Evolutionary conservation across 768 basidiomycete genomes (phyloP), one percentile per base, ranked within the genome.

Genomic region (Hypsizygus marmoreus): DNA sequence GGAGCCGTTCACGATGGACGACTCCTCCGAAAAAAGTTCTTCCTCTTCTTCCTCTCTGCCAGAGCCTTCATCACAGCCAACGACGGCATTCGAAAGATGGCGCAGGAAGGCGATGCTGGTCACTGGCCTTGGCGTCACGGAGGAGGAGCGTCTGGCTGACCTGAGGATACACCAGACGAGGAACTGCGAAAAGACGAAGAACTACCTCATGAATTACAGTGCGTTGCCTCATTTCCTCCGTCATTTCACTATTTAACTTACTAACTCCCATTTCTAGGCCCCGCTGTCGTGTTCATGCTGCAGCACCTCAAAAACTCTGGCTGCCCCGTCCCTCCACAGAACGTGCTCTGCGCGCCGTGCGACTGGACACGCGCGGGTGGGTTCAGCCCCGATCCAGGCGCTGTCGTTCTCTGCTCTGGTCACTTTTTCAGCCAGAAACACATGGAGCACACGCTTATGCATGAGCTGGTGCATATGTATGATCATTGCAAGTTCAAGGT

Each of bases 401-500:
- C 86, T 3, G 81, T 97, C 19, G 66, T 92, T 6, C 71, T 99
- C 2, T 99, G 95, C 61, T 83, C 93, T 50, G 88, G 92, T 34
- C 78, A 85, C 37, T 88, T 94, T 57, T 77, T 83, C 63, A 80
- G 74, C 64, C 86, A 91, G 61, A 79, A 77, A 26, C 93, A 97
- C 56, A 86, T 95, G 88, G 94, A 98, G 66, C 82, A 91, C 58
- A 95, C 95, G 23, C 71, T 99, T 25, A 79, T 88, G 16, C 97
- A 99, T 60, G 97, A 99, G 63, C 79, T 98, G 35, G 69, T 98
- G 19, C 97, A 98, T 61, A 84, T 93, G 79, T 98, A 90, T 62
- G 97, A 99, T 65, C 90, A 95, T 51, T 89, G 91, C 68, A 83
- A 84, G 65, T 98, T 98, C 72, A 90, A 92, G 50, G 88, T 97